Evolutionary conservation across 148 eudicot species (phyloP).

Genomic region (Nyssa sinensis): DNA sequence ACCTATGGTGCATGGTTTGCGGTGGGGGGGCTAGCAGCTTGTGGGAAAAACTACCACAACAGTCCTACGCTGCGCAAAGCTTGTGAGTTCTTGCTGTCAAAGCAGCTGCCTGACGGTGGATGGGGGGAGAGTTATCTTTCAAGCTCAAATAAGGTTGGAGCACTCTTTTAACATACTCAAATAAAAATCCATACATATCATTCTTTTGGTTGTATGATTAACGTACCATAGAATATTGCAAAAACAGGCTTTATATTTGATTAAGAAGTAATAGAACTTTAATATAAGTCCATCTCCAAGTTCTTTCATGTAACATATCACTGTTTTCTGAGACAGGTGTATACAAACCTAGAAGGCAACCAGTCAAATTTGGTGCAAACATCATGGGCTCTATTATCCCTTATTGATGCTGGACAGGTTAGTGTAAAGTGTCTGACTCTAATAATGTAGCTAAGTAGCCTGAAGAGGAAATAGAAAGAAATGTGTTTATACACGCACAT

Average conservation of each 20-base stretch:
- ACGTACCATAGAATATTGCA: no score
- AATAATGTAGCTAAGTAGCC: no score
- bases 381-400: conserved; percentile 70
- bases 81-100: conserved; percentile 54
- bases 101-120: conserved; percentile 59
- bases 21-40: conserved; percentile 43
- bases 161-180: no score
- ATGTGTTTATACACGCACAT: no score
- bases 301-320: not conserved
- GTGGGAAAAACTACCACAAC: conserved; percentile 37
- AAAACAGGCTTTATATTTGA: no score
- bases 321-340: conserved; percentile 27
- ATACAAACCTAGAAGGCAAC: conserved; percentile 51
- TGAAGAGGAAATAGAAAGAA: no score
- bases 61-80: conserved; percentile 43
- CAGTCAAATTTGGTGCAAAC: conserved; percentile 59
- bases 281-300: not conserved
- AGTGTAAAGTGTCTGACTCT: no score
- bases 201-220: no score
- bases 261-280: no score
- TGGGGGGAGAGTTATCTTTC: conserved; percentile 77
- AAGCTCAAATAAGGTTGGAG: conserved; percentile 57
- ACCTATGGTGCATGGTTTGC: conserved; percentile 71
- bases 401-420: conserved; percentile 68
- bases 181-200: not conserved